Conservation (phyloP, 2,329 filamentous ascomycete genomes). For the Exophiala sp. region DNA sequence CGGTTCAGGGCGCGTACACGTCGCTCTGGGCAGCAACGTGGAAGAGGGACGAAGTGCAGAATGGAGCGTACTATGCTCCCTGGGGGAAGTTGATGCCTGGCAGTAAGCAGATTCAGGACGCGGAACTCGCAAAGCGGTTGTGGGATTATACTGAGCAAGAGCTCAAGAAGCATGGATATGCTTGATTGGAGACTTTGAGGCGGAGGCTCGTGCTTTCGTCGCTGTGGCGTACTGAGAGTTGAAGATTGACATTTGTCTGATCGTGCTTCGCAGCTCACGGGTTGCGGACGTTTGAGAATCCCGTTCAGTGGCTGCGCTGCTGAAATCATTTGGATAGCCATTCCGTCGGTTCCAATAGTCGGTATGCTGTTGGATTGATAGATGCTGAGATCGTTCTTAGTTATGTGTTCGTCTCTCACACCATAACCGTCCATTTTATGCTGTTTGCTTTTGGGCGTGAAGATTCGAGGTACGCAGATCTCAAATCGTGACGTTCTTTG, state of each 20-base stretch:
- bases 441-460: neutral
- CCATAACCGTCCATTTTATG: neutral
- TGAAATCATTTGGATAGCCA: too few relatives aligned
- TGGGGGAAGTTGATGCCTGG: constrained; percentile 27
- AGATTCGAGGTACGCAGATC: neutral
- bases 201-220: neutral
- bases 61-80: constrained; percentile 9
- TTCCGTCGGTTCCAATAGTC: too few relatives aligned
- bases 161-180: constrained; percentile 9
- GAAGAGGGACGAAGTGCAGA: constrained; percentile 9
- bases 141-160: constrained; percentile 38
- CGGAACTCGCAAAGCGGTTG: constrained; percentile 32
- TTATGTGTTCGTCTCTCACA: neutral
- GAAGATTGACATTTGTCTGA: neutral
- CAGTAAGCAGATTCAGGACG: constrained; percentile 27
- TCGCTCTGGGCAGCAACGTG: constrained; percentile 32
- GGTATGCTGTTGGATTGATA: too few relatives aligned
- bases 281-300: too few relatives aligned
- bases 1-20: constrained; percentile 7
- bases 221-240: neutral
- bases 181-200: neutral
- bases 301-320: too few relatives aligned
- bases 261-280: too few relatives aligned
- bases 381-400: too few relatives aligned
- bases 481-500: neutral